phyloP scores from a whole-genome alignment of 306 rosid genomes.

The Myrica gale region DNA sequence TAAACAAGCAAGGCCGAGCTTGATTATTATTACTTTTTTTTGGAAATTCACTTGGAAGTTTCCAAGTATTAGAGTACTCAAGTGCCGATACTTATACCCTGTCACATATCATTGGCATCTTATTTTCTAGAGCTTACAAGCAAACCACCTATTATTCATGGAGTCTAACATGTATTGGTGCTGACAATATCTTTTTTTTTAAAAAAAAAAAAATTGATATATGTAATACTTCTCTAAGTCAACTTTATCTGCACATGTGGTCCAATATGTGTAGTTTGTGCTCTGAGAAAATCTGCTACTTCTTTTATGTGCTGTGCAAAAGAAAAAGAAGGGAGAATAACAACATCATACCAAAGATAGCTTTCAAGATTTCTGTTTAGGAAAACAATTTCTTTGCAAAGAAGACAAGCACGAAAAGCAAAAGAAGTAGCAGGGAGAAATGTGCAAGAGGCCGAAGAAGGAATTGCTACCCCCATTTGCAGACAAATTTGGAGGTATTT shows the following conservation, averaged over 20 bases:
- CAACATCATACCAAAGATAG: background rate
- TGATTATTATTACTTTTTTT: no score
- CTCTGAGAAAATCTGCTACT: background rate
- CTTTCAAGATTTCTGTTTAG: background rate
- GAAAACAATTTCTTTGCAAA: background rate
- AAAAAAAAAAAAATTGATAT: no score
- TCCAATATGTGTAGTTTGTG: no score
- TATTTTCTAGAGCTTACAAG: no score
- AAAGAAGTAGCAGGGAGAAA: background rate
- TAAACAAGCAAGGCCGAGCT: no score
- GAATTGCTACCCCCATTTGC: constrained; percentile 63
- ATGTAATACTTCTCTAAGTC: no score
- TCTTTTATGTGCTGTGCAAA: background rate
- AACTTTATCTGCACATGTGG: no score
- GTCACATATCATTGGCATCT: background rate
- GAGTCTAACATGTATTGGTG: background rate
- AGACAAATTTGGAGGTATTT: constrained; percentile 53
- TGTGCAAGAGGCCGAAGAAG: background rate
- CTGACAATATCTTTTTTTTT: no score
- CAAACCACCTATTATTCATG: background rate
- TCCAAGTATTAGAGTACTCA: no score
- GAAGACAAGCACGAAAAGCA: background rate
- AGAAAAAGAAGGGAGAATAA: no score
- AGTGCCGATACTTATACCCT: background rate
- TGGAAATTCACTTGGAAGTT: background rate